Evolutionary conservation across 2,329 filamentous ascomycete species (phyloP).

Genomic region (Diaporthe velutina): DNA sequence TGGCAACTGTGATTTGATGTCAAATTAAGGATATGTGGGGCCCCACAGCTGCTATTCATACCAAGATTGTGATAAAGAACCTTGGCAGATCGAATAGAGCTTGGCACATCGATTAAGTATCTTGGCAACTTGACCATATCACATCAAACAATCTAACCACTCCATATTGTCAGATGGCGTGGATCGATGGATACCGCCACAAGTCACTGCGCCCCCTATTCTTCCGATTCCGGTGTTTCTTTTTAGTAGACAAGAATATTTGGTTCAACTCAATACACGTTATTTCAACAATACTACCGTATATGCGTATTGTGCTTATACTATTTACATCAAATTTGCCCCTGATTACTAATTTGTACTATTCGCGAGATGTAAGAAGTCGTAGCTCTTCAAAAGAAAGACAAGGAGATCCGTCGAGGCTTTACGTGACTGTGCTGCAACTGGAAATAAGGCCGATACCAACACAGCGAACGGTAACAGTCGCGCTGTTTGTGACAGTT

Average conservation of each 20-base stretch:
- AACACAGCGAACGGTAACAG: neutral
- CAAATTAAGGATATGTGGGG: conserved; percentile 1
- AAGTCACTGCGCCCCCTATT: neutral
- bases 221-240: neutral
- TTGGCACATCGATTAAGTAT: neutral
- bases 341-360: neutral
- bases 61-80: neutral
- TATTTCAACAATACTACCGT: neutral
- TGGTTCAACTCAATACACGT: neutral
- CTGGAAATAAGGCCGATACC: neutral
- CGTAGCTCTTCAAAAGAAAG: no score
- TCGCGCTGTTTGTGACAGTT: neutral
- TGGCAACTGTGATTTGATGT: neutral
- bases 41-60: neutral
- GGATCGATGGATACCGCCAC: neutral
- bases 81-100: neutral
- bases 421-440: neutral
- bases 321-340: neutral
- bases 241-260: neutral
- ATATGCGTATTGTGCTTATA: neutral
- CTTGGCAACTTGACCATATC: neutral
- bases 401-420: neutral
- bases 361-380: neutral
- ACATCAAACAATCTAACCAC: neutral
- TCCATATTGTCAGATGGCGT: neutral